These are phyloP conservation scores for Lasiodiplodia theobromae DNA, from an alignment of 2,329 filamentous ascomycete genomes.

Conservation along the genomic window DNA sequence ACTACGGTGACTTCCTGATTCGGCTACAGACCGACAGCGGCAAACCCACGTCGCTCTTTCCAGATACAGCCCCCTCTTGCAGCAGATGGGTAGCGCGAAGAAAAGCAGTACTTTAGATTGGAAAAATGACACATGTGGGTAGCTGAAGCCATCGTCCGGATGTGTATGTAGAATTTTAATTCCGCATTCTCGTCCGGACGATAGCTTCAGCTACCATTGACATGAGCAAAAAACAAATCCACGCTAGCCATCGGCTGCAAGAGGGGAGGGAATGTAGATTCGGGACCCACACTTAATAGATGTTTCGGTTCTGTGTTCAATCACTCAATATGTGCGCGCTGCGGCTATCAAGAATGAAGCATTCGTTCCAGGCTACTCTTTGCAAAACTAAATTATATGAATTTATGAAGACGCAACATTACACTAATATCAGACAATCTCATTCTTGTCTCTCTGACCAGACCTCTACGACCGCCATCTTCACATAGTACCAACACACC, in stretches of 20 bases:
- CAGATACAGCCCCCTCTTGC: neutral
- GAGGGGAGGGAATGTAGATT: too few relatives aligned
- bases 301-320: neutral
- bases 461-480: neutral
- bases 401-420: neutral
- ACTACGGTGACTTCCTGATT: neutral
- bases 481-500: neutral
- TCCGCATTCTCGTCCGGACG: too few relatives aligned
- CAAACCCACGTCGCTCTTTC: neutral
- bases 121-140: too few relatives aligned
- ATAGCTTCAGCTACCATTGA: too few relatives aligned
- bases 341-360: neutral
- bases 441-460: neutral
- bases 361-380: neutral
- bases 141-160: too few relatives aligned
- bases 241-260: too few relatives aligned
- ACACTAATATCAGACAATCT: neutral
- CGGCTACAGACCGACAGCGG: neutral
- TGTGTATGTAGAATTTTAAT: too few relatives aligned
- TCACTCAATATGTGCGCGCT: neutral
- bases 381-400: neutral
- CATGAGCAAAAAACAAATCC: too few relatives aligned
- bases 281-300: neutral
- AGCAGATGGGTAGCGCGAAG: too few relatives aligned
- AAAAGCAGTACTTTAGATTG: too few relatives aligned